Evolutionary conservation across 805 yeast species (phyloP).

Genomic region (Cyberlindnera amylophila): DNA sequence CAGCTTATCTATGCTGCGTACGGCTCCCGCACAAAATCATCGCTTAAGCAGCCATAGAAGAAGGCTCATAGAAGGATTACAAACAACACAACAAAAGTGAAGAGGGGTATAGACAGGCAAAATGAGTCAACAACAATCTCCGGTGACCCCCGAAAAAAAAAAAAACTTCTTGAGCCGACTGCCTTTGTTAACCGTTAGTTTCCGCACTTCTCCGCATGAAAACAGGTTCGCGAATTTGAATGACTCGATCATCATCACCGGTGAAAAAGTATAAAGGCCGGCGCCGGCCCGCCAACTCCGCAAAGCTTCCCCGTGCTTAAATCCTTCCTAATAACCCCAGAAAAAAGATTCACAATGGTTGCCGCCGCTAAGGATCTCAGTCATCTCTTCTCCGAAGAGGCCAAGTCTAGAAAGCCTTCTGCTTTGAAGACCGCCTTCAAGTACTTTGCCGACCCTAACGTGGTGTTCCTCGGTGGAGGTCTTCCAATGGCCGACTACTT

Average conservation of each 20-base stretch:
- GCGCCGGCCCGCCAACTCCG: not conserved
- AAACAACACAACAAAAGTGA: too few relatives aligned
- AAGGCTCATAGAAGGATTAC: too few relatives aligned
- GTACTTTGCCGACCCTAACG: conserved; percentile 66
- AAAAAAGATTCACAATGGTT: conserved; percentile 6
- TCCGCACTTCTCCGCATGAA: not conserved
- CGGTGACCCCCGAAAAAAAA: too few relatives aligned
- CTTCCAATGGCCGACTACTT: conserved; percentile 87
- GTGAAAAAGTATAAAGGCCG: not conserved
- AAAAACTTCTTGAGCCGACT: too few relatives aligned
- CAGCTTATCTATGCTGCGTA: too few relatives aligned
- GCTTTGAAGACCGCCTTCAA: conserved; percentile 82
- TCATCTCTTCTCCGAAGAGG: conserved; percentile 74
- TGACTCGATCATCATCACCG: not conserved
- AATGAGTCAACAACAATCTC: too few relatives aligned
- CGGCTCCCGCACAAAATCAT: too few relatives aligned
- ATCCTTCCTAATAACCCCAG: not conserved
- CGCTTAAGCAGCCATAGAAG: too few relatives aligned
- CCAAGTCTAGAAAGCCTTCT: conserved; percentile 71
- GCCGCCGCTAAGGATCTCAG: conserved; percentile 64
- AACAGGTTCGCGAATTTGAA: not conserved
- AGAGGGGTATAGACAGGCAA: too few relatives aligned
- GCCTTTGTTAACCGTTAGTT: not conserved
- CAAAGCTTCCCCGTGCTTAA: not conserved
- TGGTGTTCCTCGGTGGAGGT: conserved; percentile 93